These are phyloP conservation scores for Solanum okadae DNA, from an alignment of 257 asterid species.

Conservation along the genomic window DNA sequence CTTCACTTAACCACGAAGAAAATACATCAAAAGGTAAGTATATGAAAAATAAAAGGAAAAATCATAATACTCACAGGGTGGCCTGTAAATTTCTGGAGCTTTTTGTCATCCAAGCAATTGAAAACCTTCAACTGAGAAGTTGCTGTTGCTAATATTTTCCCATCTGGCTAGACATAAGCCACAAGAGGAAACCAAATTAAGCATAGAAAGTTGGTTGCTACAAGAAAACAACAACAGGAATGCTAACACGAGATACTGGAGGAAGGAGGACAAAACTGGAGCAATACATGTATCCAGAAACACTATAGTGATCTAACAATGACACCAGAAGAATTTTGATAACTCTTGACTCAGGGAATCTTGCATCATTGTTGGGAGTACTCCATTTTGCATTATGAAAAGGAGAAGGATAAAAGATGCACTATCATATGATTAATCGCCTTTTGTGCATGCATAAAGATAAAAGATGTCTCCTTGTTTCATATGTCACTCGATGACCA, in stretches of 20 bases:
- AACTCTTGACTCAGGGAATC: background rate
- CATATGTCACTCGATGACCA: background rate
- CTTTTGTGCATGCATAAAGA: background rate
- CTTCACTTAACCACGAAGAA: background rate
- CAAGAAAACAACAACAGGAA: background rate
- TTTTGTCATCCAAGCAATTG: conserved; percentile 51
- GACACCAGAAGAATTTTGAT: background rate
- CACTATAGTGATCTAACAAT: background rate
- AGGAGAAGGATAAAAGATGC: background rate
- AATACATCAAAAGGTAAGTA: background rate
- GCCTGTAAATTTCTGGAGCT: conserved; percentile 83
- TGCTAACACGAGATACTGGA: background rate
- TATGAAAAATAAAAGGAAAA: conserved; percentile 5
- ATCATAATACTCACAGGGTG: conserved; percentile 71
- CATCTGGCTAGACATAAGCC: conserved; percentile 44
- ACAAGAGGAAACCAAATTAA: background rate
- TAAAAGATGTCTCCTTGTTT: background rate
- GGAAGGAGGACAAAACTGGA: background rate
- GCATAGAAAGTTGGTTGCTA: background rate
- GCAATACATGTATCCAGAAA: background rate
- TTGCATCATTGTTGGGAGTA: background rate
- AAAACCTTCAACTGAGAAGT: conserved; percentile 69
- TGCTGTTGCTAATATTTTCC: conserved; percentile 70
- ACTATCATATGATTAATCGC: background rate
- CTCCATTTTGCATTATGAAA: background rate